Conservation (phyloP, 169 alveolate genomes). For the Theileria sp. region DNA sequence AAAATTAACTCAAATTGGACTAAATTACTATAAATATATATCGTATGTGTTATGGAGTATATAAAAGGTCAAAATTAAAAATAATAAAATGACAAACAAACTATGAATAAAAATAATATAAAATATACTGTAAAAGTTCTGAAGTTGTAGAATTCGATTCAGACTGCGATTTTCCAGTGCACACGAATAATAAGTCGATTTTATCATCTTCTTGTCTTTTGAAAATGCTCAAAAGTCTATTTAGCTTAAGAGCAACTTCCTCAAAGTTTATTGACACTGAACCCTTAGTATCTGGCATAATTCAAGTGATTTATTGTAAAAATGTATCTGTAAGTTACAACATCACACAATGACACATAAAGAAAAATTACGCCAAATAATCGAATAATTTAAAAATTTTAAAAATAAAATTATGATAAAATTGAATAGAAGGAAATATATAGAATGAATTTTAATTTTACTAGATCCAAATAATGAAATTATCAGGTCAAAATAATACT, state of each 20-base stretch:
- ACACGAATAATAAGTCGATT: constrained; percentile 47
- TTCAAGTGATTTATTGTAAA: constrained; percentile 11
- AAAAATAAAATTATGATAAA: too few relatives aligned
- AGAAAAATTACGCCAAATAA: not conserved
- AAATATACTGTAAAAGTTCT: constrained; percentile 57
- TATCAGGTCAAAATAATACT: not conserved
- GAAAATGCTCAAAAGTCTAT: constrained; percentile 35
- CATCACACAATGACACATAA: constrained; percentile 3
- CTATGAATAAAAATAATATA: not conserved
- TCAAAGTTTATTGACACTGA: constrained; percentile 57
- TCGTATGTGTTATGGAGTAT: not conserved
- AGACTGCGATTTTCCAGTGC: constrained; percentile 63
- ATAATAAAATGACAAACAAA: not conserved
- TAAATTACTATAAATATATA: not conserved
- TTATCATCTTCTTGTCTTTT: constrained; percentile 22
- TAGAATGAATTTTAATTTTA: too few relatives aligned
- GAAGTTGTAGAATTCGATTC: constrained; percentile 65
- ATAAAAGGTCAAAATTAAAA: not conserved
- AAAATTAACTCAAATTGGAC: constrained; percentile 39
- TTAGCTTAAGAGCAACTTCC: constrained; percentile 46
- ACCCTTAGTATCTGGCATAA: constrained; percentile 64
- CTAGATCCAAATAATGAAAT: not conserved
- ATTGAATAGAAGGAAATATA: not conserved
- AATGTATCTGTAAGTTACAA: not conserved
- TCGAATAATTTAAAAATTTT: too few relatives aligned